These are phyloP conservation scores for Trichosporon ovoides DNA, from an alignment of 1,284 basidiomycete species.

Conservation along the genomic window DNA sequence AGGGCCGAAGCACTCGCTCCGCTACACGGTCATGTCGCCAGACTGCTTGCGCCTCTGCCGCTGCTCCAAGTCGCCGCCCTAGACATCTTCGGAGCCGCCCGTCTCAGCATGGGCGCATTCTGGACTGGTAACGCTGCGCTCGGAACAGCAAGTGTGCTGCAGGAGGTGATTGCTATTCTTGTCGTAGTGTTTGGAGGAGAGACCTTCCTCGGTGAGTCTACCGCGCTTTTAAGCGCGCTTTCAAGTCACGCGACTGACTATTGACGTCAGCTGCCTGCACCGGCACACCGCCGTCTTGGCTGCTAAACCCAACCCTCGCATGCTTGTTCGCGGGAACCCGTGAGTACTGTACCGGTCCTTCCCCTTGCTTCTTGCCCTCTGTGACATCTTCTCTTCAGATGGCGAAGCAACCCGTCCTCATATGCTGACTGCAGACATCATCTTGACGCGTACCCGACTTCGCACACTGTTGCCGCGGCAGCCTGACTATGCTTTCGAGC, in stretches of 20 bases:
- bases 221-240: neutral
- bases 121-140: slow-evolving; percentile 32
- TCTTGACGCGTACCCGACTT: slow-evolving; percentile 43
- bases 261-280: slow-evolving; percentile 30
- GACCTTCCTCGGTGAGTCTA: slow-evolving; percentile 44
- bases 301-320: slow-evolving; percentile 38
- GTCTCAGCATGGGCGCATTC: slow-evolving; percentile 40
- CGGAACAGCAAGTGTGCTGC: slow-evolving; percentile 29
- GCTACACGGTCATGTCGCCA: slow-evolving; percentile 19
- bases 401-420: too few species aligned
- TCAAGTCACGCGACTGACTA: neutral
- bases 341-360: slow-evolving; percentile 18
- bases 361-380: too few species aligned
- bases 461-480: slow-evolving; percentile 30
- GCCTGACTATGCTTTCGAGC: slow-evolving; percentile 34
- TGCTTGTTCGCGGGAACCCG: slow-evolving; percentile 35
- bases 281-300: slow-evolving; percentile 42
- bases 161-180: slow-evolving; percentile 42
- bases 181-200: slow-evolving; percentile 47
- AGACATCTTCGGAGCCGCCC: slow-evolving; percentile 42
- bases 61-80: slow-evolving; percentile 25
- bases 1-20: slow-evolving; percentile 12
- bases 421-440: slow-evolving; percentile 26
- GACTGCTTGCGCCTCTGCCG: slow-evolving; percentile 33
- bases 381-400: too few species aligned